Evolutionary conservation across 2,329 filamentous ascomycete genomes (phyloP), one percentile per base, ranked within the genome.

Genomic region (Aspergillus calidoustus): DNA sequence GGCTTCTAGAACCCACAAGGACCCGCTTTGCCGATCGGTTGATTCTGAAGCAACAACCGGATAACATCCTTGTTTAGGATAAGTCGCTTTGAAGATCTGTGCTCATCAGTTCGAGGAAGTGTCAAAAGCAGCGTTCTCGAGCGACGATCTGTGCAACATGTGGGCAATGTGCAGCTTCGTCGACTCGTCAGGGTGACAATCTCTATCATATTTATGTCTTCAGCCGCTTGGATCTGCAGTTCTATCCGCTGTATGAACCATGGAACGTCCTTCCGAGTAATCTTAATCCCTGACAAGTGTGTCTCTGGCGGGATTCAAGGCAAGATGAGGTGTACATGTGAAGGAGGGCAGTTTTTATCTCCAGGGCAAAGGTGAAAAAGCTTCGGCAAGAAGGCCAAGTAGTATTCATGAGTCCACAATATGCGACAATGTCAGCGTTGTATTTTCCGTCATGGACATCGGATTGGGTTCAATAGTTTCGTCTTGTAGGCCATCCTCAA

Each of bases 21-120:
- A 38, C 47, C 55, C 55, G 34, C 57, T 48, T 34, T 9, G 57
- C 50, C 49, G 57, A 53, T 59, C 57, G 49, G 19, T 43, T 44
- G 31, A 49, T 44, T 51, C 47, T 58, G 49, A 30, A 47, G 50
- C 28, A 28, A 41, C 31, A 53, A 9, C 47, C 56, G 57, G 57
- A 47, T 48, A 54, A 59, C 15, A 9, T 3, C 44, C 57, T 28
- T 5, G 23, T 54, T 48, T 28, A 15, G 41, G 43, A 22, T 50
- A 54, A 58, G 38, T 17, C 23, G 17, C 38, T 55, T 55, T 11
- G 41, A 55, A 48, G 53, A 48, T 55, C 53, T n/a, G n/a, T 23
- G 28, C 43, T 23, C 28, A 34, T 15, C 28, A 22, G 13, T 11
- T 48, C 25, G 31, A 55, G 47, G 43, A 25, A n/a, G 43, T 11